Evolutionary conservation across 2,329 filamentous ascomycete genomes (phyloP), one percentile per base, ranked within the genome.

Genomic region (Colletotrichum eleusines): DNA sequence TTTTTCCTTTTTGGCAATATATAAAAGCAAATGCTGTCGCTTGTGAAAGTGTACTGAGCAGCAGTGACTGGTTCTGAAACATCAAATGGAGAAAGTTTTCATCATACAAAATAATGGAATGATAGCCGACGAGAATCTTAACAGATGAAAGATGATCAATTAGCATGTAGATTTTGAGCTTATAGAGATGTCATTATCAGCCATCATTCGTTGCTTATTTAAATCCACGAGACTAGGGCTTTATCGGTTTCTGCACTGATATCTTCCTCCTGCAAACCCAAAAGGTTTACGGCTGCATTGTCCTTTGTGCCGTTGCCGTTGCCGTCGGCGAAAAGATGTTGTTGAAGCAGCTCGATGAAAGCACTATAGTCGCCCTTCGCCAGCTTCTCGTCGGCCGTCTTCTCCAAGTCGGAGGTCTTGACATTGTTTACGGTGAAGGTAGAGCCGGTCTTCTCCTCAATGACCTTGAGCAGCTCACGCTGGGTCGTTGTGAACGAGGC

Each of bases 401-500:
- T 78, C 62, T 80, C 76, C 60, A 81, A 72, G 11, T 83, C 82
- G 0, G 73, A 76, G 26, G 80, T 78, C 12, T 73, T 77, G 11
- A 77, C 69, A 8, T 76, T 78, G 3, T 80, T 82, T 2, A 90
- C 80, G 0, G 81, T 80, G 82, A 85, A 90, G 71, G 86, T 85
- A 23, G 79, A 75, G 2, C 84, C 85, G 0, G 86, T 87, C 14
- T 83, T 79, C 67, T 85, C 84, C 78, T 92, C 87, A 2, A 87
- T 79, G 0, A 83, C 76, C 16, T 80, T 77, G 1, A 91, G 76
- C 1, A 92, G 78, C 73, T 91, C 83, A 23, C 87, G 87, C 78
- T 91, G 89, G 1, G 86, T 85, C 0, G 86, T 84, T 38, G 84
- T 84, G 74, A 90, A 88, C 0, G 86, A 89, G 3, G 87, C 84